Evolutionary conservation across 805 yeast genomes (phyloP).

Genomic region (Teunomyces lycoperdinae): DNA sequence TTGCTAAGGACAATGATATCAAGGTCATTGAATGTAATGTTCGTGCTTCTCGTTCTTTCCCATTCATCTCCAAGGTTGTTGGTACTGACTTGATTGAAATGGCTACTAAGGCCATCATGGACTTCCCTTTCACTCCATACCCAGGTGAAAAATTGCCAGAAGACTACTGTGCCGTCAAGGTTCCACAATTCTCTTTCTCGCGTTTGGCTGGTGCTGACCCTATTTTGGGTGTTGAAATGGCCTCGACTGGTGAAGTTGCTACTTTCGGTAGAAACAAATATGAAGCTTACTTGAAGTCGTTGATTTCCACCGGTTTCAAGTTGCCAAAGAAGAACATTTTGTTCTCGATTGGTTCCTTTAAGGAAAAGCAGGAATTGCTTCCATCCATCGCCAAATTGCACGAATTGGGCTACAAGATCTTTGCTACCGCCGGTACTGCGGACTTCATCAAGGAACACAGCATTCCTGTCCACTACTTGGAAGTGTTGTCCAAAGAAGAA

Average conservation of each 20-base stretch:
- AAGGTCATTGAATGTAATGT: constrained; percentile 98
- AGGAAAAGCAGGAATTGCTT: constrained; percentile 90
- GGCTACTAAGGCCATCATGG: constrained; percentile 95
- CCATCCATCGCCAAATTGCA: constrained; percentile 80
- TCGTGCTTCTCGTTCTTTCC: constrained; percentile 99
- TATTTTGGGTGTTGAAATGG: constrained; percentile 97
- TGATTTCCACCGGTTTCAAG: constrained; percentile 92
- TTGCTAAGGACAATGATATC: constrained; percentile 91
- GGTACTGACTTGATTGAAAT: constrained; percentile 95
- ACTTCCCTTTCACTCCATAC: constrained; percentile 81
- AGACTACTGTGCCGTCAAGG: constrained; percentile 93
- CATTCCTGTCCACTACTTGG: constrained; percentile 92
- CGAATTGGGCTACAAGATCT: constrained; percentile 83
- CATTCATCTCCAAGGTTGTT: constrained; percentile 95
- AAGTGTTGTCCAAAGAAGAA: constrained; percentile 70
- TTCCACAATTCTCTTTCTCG: constrained; percentile 96
- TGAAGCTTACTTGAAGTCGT: constrained; percentile 94
- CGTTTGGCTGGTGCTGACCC: constrained; percentile 98
- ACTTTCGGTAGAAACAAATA: constrained; percentile 93
- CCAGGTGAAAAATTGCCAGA: constrained; percentile 87
- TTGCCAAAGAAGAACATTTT: constrained; percentile 93
- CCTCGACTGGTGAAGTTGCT: constrained; percentile 98
- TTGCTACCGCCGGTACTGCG: constrained; percentile 99
- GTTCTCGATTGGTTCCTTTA: constrained; percentile 92
- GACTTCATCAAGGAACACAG: constrained; percentile 95